Percentiles rank a stretch among this genome's conserved stretches.
Conservation (phyloP, 192 early-diverging fungal genomes). For the Coemansia sp. region DNA sequence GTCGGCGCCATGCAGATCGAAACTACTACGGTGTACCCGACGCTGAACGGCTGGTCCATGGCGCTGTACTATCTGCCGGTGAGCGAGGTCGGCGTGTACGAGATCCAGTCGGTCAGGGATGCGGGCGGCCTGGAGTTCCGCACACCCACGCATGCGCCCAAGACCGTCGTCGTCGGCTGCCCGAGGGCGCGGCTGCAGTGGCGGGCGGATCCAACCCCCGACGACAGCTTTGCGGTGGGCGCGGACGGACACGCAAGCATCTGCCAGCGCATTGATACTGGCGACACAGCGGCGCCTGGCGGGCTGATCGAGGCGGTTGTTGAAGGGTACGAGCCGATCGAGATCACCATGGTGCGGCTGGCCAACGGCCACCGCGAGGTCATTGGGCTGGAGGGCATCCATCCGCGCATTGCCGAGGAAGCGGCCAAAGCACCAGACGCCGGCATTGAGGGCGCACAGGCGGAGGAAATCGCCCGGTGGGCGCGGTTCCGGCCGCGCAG, state of each 20-base stretch:
- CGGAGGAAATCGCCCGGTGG: conserved; percentile 17
- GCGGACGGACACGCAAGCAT: conserved; percentile 48
- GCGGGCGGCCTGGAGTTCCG: conserved; percentile 48
- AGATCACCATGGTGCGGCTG: conserved; percentile 44
- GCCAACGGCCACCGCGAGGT: conserved; percentile 48
- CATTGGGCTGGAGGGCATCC: conserved; percentile 36
- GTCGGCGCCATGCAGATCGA: conserved; percentile 30
- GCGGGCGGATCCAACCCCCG: conserved; percentile 11
- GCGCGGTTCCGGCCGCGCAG: conserved; percentile 28
- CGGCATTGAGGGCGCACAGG: background rate
- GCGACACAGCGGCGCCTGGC: background rate
- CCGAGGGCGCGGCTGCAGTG: conserved; percentile 43
- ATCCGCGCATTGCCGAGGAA: conserved; percentile 18
- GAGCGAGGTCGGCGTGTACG: conserved; percentile 40
- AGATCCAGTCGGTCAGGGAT: conserved; percentile 42
- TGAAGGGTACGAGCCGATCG: conserved; percentile 47
- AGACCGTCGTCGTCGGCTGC: conserved; percentile 42
- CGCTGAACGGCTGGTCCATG: conserved; percentile 45
- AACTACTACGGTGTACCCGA: conserved; percentile 26
- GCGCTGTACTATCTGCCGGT: conserved; percentile 46
- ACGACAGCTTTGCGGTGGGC: conserved; percentile 37
- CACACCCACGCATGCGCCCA: conserved; percentile 30
- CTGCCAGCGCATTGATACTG: conserved; percentile 34
- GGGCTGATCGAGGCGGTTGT: conserved; percentile 44
- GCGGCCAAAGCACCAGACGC: background rate